These are phyloP conservation scores for Marasmius oreades DNA, from an alignment of 1,284 basidiomycete genomes.

Conservation along the genomic window DNA sequence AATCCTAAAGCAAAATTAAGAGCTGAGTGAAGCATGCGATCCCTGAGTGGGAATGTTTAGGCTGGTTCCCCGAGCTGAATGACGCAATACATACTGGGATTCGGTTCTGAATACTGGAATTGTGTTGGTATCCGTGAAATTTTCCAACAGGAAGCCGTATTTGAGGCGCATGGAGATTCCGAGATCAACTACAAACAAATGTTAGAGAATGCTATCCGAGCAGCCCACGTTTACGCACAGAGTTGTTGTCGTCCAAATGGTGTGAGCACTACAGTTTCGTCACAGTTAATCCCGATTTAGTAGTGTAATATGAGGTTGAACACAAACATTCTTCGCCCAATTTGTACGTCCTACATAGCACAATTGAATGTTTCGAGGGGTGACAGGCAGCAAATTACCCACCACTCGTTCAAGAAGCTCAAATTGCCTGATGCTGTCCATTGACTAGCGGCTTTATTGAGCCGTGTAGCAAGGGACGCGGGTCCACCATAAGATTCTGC, in stretches of 20 bases:
- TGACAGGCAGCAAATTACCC: slow-evolving; percentile 12
- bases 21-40: slow-evolving; percentile 82
- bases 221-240: slow-evolving; percentile 39
- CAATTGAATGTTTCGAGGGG: background rate
- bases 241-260: slow-evolving; percentile 82
- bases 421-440: slow-evolving; percentile 67
- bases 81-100: slow-evolving; percentile 59
- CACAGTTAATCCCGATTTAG: background rate
- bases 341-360: slow-evolving; percentile 64
- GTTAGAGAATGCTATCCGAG: slow-evolving; percentile 1
- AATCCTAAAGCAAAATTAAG: slow-evolving; percentile 85
- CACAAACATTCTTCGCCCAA: slow-evolving; percentile 70
- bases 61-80: background rate
- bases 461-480: slow-evolving; percentile 52
- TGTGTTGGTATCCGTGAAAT: slow-evolving; percentile 69
- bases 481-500: slow-evolving; percentile 66
- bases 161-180: slow-evolving; percentile 73
- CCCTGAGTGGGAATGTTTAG: slow-evolving; percentile 32
- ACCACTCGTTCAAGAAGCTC: slow-evolving; percentile 77
- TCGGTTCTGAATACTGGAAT: slow-evolving; percentile 87
- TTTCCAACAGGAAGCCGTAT: slow-evolving; percentile 79
- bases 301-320: slow-evolving; percentile 1
- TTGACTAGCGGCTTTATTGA: slow-evolving; percentile 49
- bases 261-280: slow-evolving; percentile 50
- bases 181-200: slow-evolving; percentile 49